Percentiles rank a stretch among this genome's conserved stretches.
phyloP scores from a whole-genome alignment of 1,139 yeast species.

The Pichia sp. region DNA sequence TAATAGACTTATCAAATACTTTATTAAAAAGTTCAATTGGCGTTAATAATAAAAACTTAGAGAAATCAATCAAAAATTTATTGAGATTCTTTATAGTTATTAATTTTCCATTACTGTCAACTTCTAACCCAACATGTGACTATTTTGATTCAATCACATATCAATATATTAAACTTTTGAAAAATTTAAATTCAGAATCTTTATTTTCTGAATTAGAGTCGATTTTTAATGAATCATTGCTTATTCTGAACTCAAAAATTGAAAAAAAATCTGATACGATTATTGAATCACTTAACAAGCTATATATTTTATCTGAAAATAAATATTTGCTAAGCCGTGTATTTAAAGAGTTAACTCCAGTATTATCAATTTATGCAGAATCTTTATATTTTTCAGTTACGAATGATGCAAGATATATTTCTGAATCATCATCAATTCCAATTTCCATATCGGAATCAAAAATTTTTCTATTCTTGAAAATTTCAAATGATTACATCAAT shows the following conservation, averaged over 20 bases:
- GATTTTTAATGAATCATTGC: constrained; percentile 18
- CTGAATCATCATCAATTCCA: not conserved
- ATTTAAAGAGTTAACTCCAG: not conserved
- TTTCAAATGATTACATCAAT: constrained; percentile 4
- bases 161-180: constrained; percentile 20
- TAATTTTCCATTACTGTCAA: constrained; percentile 10
- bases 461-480: constrained; percentile 4
- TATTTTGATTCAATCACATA: constrained; percentile 20
- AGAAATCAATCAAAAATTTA: constrained; percentile 4
- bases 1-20: constrained; percentile 4
- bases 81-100: constrained; percentile 10
- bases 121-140: constrained; percentile 5
- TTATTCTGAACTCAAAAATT: constrained; percentile 15
- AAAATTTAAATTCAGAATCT: constrained; percentile 16
- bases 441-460: not conserved
- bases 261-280: not conserved
- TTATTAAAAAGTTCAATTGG: constrained; percentile 1
- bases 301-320: constrained; percentile 6
- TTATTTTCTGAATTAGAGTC: constrained; percentile 19
- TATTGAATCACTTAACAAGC: constrained; percentile 10
- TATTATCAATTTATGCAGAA: not conserved
- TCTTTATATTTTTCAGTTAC: not conserved
- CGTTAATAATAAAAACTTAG: not conserved
- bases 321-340: not conserved
- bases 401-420: constrained; percentile 1